Evolutionary conservation across 1,139 yeast genomes (phyloP).

Genomic region (Yamadazyma conglobata): DNA sequence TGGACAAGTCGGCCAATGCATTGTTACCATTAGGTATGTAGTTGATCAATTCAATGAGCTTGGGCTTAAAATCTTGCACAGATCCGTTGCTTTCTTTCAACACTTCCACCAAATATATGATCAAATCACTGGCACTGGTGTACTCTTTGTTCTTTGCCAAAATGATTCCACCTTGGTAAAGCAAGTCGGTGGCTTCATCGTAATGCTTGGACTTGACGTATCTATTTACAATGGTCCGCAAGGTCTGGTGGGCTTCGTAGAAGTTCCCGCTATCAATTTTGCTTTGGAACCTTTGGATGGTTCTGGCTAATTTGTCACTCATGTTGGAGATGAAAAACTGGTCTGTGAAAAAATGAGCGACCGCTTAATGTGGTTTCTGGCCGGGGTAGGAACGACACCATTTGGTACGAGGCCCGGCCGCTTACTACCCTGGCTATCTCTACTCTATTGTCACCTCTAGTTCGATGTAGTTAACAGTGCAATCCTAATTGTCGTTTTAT

Average conservation of each 20-base stretch:
- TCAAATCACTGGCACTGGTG: constrained; percentile 78
- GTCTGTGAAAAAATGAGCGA: too few relatives aligned
- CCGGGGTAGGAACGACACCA: too few relatives aligned
- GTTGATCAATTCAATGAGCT: constrained; percentile 29
- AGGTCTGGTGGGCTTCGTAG: constrained; percentile 94
- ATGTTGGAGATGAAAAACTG: too few relatives aligned
- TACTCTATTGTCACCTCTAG: too few relatives aligned
- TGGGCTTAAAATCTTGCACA: constrained; percentile 33
- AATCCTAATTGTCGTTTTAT: constrained; percentile 1
- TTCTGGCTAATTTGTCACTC: constrained; percentile 51
- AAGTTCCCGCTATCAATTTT: constrained; percentile 73
- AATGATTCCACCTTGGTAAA: constrained; percentile 67
- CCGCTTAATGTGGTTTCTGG: too few relatives aligned
- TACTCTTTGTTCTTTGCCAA: constrained; percentile 67
- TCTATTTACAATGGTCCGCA: constrained; percentile 83
- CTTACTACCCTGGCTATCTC: too few relatives aligned
- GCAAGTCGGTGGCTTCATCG: constrained; percentile 66
- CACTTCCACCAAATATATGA: constrained; percentile 68
- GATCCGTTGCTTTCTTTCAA: constrained; percentile 49
- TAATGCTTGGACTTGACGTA: constrained; percentile 68
- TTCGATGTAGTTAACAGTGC: too few relatives aligned
- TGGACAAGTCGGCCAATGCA: constrained; percentile 60
- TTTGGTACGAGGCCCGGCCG: too few relatives aligned
- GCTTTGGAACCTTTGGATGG: constrained; percentile 61
- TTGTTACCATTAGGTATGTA: constrained; percentile 64